These are phyloP conservation scores for Ceratonia siliqua DNA, from an alignment of 306 rosid genomes.

Conservation along the genomic window DNA sequence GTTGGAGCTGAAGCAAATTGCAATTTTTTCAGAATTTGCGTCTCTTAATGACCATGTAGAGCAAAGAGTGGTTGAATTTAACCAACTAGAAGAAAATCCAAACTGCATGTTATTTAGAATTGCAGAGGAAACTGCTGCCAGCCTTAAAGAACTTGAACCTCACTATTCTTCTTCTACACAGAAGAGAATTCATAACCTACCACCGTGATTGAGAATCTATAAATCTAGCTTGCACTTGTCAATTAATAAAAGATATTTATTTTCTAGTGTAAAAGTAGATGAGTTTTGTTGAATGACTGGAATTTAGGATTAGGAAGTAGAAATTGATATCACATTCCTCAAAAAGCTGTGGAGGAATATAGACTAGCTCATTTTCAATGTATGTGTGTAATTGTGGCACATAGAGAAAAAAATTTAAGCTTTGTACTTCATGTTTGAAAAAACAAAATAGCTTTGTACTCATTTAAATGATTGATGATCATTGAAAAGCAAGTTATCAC, in stretches of 20 bases:
- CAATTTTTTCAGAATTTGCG: constrained; percentile 92
- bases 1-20: constrained; percentile 87
- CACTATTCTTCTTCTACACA: constrained; percentile 69
- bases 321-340: neutral
- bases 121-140: constrained; percentile 88
- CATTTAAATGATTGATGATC: neutral
- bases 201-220: constrained; percentile 37
- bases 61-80: constrained; percentile 72
- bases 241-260: constrained; percentile 16
- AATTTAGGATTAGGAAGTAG: constrained; percentile 22
- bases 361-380: constrained; percentile 5
- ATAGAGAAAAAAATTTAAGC: neutral
- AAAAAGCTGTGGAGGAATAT: neutral
- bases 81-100: constrained; percentile 66
- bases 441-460: neutral
- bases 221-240: constrained; percentile 2
- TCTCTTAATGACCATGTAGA: constrained; percentile 91
- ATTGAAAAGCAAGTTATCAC: no score
- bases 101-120: constrained; percentile 64
- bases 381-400: neutral
- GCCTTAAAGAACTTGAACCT: constrained; percentile 82
- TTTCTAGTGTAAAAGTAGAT: neutral
- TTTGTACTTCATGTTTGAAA: neutral
- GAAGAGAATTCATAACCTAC: constrained; percentile 39
- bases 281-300: neutral